Conservation (phyloP, 306 rosid species). For the Hippophae gyantsensis region DNA sequence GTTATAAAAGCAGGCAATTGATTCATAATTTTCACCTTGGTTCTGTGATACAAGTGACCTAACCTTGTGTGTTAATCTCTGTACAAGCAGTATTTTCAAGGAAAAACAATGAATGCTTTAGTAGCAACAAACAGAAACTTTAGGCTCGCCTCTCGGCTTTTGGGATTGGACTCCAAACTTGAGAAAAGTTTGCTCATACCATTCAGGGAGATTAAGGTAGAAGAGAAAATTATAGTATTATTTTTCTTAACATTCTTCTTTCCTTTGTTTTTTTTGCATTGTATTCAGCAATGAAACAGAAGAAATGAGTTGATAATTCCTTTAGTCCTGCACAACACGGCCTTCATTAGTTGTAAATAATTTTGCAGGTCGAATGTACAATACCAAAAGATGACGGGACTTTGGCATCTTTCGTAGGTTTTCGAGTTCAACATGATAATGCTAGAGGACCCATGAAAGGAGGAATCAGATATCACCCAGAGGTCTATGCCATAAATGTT, state of each 20-base stretch:
- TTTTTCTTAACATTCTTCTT: slow-evolving; percentile 1
- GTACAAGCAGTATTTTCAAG: background rate
- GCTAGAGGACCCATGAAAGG: slow-evolving; percentile 99
- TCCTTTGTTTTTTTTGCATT: slow-evolving; percentile 1
- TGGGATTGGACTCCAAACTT: slow-evolving; percentile 87
- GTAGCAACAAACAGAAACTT: slow-evolving; percentile 96
- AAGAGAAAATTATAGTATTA: background rate
- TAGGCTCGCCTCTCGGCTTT: slow-evolving; percentile 72
- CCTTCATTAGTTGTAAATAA: slow-evolving; percentile 11
- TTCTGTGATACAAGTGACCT: background rate
- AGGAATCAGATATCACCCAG: slow-evolving; percentile 98
- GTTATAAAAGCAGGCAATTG: too few relatives aligned
- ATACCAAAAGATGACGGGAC: slow-evolving; percentile 87
- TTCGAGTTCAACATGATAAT: slow-evolving; percentile 89
- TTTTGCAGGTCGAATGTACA: slow-evolving; percentile 80
- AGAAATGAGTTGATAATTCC: background rate
- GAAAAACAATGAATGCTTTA: slow-evolving; percentile 64
- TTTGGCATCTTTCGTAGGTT: slow-evolving; percentile 80
- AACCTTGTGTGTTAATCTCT: slow-evolving; percentile 1
- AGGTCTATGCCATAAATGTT: slow-evolving; percentile 32
- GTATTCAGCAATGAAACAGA: background rate
- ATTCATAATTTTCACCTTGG: too few relatives aligned
- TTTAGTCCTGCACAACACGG: background rate
- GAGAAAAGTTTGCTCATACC: slow-evolving; percentile 89
- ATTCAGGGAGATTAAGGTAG: slow-evolving; percentile 89